Base-by-base conservation (phyloP, 805 yeast species). In the Wickerhamomyces chaumierensis region DNA sequence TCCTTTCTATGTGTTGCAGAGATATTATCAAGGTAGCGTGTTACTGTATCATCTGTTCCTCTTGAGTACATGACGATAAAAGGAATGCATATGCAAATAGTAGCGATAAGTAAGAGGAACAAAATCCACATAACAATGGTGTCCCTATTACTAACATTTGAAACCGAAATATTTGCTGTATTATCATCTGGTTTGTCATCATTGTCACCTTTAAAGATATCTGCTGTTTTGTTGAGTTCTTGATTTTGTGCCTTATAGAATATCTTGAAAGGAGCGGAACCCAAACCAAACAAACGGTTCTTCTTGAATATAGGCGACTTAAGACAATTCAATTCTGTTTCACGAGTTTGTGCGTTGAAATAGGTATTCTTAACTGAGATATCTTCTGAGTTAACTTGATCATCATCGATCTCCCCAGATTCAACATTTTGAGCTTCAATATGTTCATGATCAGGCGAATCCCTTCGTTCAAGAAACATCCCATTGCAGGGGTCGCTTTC, bases 1-100 rank as follows among this genome's bases (percentile, higher is more conserved):
- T 38, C 36, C 12, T 42, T 38, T 38, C 60, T 48, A 23, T 53
- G 54, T 5, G 42, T 38, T 12, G 52, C 51, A 3, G 48, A 39
- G n/a, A 54, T 49, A 25, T 54, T 47, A 1, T 43, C 36, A 40
- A 66, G 56, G 41, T 57, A 66, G 1, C 42, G 51, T 16, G 37
- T 34, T 3, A 59, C 57, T 5, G 53, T 39, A 1, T 36, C 20
- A 33, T 48, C 55, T 1, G 65, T 58, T 0, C 70, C 71, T 28
- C 53, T 46, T 1, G 60, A 44, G 18, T 56, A 51, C 2, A 58
- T 45, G 2, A 58, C 46, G 4, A 44, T n/a, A 12, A 48, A 36
- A 3, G 56, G 56, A 31, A 48, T 33, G 20, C 45, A 42, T 0
- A 40, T 31, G 35, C 52, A 48, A 15, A 31, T 13, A 3, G 42